Evolutionary conservation across 768 basidiomycete genomes (phyloP), one percentile per base, ranked within the genome.

Genomic region (Exsudoporus frostii): DNA sequence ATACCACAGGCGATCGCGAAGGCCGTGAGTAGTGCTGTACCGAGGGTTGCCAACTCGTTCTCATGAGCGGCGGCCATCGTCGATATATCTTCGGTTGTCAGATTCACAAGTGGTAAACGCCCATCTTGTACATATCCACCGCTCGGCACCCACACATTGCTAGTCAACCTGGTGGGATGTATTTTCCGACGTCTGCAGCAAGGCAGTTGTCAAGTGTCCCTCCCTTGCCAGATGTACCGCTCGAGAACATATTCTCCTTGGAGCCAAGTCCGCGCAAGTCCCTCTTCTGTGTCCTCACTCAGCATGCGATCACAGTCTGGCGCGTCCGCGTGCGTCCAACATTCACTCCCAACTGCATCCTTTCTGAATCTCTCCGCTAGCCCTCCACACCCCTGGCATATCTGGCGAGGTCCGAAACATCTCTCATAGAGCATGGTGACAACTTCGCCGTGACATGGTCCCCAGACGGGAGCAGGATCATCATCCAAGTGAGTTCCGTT

Each of bases 131-230:
- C n/a, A n/a, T n/a, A n/a, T 33, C 27, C 17, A 22, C 19, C 8
- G 5, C 39, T 20, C 20, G 32, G 15, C 33, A 27, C 17, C 24
- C n/a, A 30, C 37, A 45, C 44, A 46, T 34, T 48, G 24, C 39
- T 5, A 29, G 37, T 44, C 40, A 22, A 45, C 36, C 29, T 48
- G 25, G 48, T 22, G 19, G 39, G 7, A 92, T 92, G 90, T 93
- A 92, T 73, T 92, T 92, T 71, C 90, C 89, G 53, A 92, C 88
- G 24, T 83, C 86, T 33, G 83, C 88, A 39, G 88, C 90, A 27
- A 76, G 81, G 63, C 88, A 84, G 64, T 77, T 92, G 38, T 84
- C 85, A 17, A 82, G 83, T 17, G 77, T 78, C 20, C 88, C 90
- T 33, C 76, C 82, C n/a, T 73, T 90, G 32, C 84, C 87, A 27